Percentiles rank a stretch among this genome's conserved stretches.
Conservation (phyloP, 306 rosid genomes). For the Argentina anserina region DNA sequence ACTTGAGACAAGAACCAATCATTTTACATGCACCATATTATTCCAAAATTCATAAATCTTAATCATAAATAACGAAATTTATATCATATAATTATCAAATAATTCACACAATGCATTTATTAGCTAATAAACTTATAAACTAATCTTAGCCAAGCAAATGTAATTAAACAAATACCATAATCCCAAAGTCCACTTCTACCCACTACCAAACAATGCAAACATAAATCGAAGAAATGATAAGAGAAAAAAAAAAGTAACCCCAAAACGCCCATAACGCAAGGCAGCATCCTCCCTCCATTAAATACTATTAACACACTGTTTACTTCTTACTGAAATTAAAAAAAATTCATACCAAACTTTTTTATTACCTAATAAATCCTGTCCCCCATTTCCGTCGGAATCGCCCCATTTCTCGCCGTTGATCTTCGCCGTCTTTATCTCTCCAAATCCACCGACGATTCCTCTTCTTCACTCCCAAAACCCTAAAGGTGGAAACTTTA, state of each 20-base stretch:
- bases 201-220: conserved; percentile 36
- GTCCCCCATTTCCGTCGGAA: conserved; percentile 35
- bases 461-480: conserved; percentile 10
- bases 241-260: background rate
- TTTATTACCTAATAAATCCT: conserved; percentile 30
- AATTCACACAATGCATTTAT: conserved; percentile 8
- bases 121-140: background rate
- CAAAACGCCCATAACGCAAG: conserved; percentile 28
- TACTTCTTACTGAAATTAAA: conserved; percentile 28
- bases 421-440: conserved; percentile 17
- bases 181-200: conserved; percentile 26
- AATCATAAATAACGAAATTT: background rate
- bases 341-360: conserved; percentile 8
- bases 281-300: conserved; percentile 26
- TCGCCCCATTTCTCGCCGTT: conserved; percentile 33
- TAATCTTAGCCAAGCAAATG: conserved; percentile 3
- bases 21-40: background rate
- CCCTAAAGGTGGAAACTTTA: conserved; percentile 20
- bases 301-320: conserved; percentile 38
- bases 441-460: conserved; percentile 26
- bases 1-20: background rate
- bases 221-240: background rate
- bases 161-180: conserved; percentile 17
- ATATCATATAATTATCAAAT: background rate
- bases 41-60: too few species aligned